Evolutionary conservation across 352 stramenopile species (phyloP).

Genomic region (Globisporangium paroecandrum): DNA sequence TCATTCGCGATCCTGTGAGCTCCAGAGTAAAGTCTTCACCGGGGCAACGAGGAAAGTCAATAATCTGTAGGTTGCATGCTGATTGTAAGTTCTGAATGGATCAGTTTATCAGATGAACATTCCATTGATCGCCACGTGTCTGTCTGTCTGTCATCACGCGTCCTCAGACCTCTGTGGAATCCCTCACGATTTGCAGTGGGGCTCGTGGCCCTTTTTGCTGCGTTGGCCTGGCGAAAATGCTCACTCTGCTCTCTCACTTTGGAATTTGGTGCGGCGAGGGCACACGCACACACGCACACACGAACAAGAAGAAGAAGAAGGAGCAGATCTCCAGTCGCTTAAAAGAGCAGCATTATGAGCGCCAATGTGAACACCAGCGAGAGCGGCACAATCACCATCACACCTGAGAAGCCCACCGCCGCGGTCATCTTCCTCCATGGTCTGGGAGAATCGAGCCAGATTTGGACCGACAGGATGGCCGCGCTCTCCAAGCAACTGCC

Average conservation of each 20-base stretch:
- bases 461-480: conserved; percentile 70
- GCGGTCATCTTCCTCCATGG: conserved; percentile 85
- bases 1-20: too few species aligned
- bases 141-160: too few species aligned
- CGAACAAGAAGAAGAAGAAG: background rate
- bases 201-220: background rate
- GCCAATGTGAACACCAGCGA: conserved; percentile 20
- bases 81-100: too few species aligned
- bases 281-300: background rate
- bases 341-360: conserved; percentile 5
- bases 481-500: conserved; percentile 50
- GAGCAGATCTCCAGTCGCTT: background rate
- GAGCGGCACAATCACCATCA: conserved; percentile 32
- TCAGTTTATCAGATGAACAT: too few species aligned
- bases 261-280: background rate
- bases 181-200: background rate
- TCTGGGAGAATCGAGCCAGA: conserved; percentile 89
- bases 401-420: conserved; percentile 23
- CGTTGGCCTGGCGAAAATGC: background rate
- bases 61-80: too few species aligned
- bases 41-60: too few species aligned
- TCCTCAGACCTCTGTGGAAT: background rate
- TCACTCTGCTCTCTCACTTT: background rate
- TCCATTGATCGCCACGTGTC: background rate
- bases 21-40: too few species aligned